These are phyloP conservation scores for Ramichloridium luteum DNA, from an alignment of 2,329 filamentous ascomycete genomes.

Conservation along the genomic window DNA sequence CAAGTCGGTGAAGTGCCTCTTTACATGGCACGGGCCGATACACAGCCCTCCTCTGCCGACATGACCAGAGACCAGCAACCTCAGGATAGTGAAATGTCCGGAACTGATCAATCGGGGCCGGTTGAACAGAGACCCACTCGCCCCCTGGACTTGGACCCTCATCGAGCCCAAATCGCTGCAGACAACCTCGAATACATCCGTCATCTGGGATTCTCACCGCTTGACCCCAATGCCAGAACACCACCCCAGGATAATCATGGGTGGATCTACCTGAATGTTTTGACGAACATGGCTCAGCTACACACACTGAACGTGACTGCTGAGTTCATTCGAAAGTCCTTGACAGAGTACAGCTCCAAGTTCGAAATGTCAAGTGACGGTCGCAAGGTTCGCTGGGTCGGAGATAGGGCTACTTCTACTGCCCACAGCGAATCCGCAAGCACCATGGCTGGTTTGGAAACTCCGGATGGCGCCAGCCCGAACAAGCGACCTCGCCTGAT, in stretches of 20 bases:
- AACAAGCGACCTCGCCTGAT: slow-evolving; percentile 20
- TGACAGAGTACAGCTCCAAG: slow-evolving; percentile 57
- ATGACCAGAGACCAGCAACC: no score
- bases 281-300: slow-evolving; percentile 70
- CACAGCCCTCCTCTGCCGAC: no score
- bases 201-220: slow-evolving; percentile 56
- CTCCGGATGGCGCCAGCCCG: slow-evolving; percentile 15
- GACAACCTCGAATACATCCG: slow-evolving; percentile 74
- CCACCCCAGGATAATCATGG: slow-evolving; percentile 55
- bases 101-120: no score
- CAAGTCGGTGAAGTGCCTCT: no score
- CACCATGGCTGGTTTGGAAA: slow-evolving; percentile 10
- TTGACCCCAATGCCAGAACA: slow-evolving; percentile 37
- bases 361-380: slow-evolving; percentile 69
- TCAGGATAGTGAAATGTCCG: no score
- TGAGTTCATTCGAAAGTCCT: slow-evolving; percentile 61
- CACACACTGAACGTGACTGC: slow-evolving; percentile 75
- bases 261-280: slow-evolving; percentile 72
- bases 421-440: slow-evolving; percentile 31
- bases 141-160: slow-evolving; percentile 63
- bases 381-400: slow-evolving; percentile 68
- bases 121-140: slow-evolving; percentile 63
- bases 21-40: no score
- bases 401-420: slow-evolving; percentile 53
- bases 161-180: slow-evolving; percentile 59